Evolutionary conservation across 1,284 basidiomycete genomes (phyloP).

Genomic region (Sporisorium reilianum): DNA sequence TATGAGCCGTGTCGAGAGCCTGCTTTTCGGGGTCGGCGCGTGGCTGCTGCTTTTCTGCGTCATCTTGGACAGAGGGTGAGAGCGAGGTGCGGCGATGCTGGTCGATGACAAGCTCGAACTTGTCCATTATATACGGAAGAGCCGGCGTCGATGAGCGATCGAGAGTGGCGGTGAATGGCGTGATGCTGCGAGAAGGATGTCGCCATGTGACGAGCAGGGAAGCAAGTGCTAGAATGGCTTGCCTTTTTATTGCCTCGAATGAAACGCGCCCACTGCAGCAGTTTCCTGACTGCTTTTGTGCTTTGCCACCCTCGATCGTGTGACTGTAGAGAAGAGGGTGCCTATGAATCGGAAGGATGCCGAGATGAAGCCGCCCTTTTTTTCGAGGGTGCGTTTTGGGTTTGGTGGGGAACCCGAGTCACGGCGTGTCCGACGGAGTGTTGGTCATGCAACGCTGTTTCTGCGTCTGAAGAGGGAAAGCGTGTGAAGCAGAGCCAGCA

Average conservation of each 20-base stretch:
- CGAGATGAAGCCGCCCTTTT: constrained; percentile 35
- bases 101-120: constrained; percentile 22
- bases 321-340: constrained; percentile 7
- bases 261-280: not conserved
- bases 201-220: constrained; percentile 12
- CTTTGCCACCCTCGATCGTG: not conserved
- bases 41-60: not conserved
- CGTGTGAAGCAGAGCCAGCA: not conserved
- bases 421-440: constrained; percentile 1
- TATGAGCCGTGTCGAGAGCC: not conserved
- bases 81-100: not conserved
- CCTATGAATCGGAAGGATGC: constrained; percentile 14
- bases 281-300: not conserved
- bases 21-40: constrained; percentile 4
- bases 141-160: not conserved
- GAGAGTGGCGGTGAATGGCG: constrained; percentile 8
- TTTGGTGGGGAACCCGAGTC: constrained; percentile 4
- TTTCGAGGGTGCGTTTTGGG: not conserved
- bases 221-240: too few species aligned
- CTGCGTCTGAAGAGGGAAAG: not conserved
- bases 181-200: constrained; percentile 4
- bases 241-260: not conserved
- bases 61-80: not conserved
- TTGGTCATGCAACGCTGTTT: not conserved
- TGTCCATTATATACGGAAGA: constrained; percentile 28